Base-by-base conservation (phyloP, 1,284 basidiomycete species). In the Trametes hirsuta region DNA sequence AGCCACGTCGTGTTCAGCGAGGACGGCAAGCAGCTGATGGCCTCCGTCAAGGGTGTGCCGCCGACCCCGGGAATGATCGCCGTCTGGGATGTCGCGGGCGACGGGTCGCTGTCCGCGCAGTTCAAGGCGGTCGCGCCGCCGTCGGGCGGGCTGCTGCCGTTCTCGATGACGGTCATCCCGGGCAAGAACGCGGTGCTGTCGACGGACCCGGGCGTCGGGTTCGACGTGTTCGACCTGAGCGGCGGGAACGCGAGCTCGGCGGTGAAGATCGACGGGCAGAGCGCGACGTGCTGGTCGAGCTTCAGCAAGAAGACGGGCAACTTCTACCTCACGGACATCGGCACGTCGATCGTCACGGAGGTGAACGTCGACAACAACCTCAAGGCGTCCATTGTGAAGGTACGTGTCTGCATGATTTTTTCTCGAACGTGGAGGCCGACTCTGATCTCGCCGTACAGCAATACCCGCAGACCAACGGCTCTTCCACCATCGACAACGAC, bases 251-350 rank as follows among this genome's bases (percentile, higher is more conserved):
- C 64, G 53, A 76, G 74, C 15, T 72, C 74, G 21, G 74, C 71
- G n/a, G 70, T 76, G 2, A 61, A 72, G n/a, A 78, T 82, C 50
- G 65, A 70, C 10, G 79, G 78, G 6, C 80, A 82, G 70, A 65
- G 54, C 22, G 81, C 80, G 36, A 79, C 76, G 12, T 83, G 81
- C 72, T 83, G 81, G 82, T 76, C 77, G 22, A 74, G 72, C 54
- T 80, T 78, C 71, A 79, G 78, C 68, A 65, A 65, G 39, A 74
- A 77, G 71, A 82, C 80, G 1, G 79, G 79, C 10, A 81, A 79
- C 71, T 81, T 80, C 72, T 84, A 80, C 70, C 67, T 84, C 24
- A 79, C 75, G 14, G 81, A 84, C 63, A 74, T 80, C 56, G 75
- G 70, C 21, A 80, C 79, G 6, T 67, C 76, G 4, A 70, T 69